Base-by-base conservation (phyloP, 176 grass and related monocot species). In the Eleusine coracana region DNA sequence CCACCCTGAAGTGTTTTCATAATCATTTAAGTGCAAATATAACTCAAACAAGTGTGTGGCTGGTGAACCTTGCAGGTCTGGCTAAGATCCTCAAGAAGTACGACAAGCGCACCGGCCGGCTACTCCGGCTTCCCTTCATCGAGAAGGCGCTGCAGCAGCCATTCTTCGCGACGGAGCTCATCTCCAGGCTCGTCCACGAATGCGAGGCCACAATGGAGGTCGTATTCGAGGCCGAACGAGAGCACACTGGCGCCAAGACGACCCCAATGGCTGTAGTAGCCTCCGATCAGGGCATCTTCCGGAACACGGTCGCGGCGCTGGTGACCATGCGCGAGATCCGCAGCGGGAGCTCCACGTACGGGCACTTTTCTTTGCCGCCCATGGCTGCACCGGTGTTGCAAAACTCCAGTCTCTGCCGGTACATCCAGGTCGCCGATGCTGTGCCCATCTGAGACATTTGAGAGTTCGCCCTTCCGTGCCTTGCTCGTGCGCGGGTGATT, bases 71-170 rank as follows among this genome's bases (percentile, higher is more conserved):
- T 72, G 76, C 81, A 94, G 92, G 95, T 18, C 75, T 92, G 34
- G 92, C 78, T 17, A 97, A 97, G 84, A 97, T 97, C 56, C 39
- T 97, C 51, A 92, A 94, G 83, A 94, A 97, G 28, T 92, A 97
- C 54, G 95, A 97, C 86, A 97, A 97, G 83, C 88, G 82, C 51
- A 94, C 88, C 0, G 92, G 95, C 0, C 44, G 78, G 2, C 56
- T 92, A 2, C 88, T 97, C 18, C 87, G 92, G 54, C 64, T 89
- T 58, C 90, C 92, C 52, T 94, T 94, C 86, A 94, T 94, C 36
- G 81, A 89, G 44, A 89, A 89, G 69, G 86, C 92, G 51, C 80
- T 94, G 68, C 55, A 80, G 44, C 95, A 97, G 83, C 95, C 92
- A 52, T 97, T 97, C 90, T 97, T 94, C 86, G 89, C 78, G 8